Conservation (phyloP, 2,329 filamentous ascomycete species). For the Trichoderma arundinaceum region DNA sequence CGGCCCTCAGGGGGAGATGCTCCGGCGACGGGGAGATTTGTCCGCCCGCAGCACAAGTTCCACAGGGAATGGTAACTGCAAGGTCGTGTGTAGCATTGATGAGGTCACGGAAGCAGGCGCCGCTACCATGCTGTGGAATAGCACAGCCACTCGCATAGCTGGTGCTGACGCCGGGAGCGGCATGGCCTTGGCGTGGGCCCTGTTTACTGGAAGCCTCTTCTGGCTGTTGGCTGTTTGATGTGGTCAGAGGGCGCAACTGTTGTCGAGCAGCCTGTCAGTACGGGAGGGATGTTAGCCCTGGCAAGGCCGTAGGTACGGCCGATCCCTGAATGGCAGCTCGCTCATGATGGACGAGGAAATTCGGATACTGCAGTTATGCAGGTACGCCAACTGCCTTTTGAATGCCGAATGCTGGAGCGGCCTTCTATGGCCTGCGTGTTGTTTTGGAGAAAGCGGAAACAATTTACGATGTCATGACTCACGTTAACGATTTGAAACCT, state of each 20-base stretch:
- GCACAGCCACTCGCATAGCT: slow-evolving; percentile 33
- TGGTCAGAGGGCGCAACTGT: background rate
- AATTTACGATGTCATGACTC: background rate
- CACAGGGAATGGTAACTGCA: slow-evolving; percentile 34
- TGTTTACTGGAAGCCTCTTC: slow-evolving; percentile 3
- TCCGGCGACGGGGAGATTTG: slow-evolving; percentile 39
- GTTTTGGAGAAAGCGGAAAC: background rate
- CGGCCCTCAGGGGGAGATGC: slow-evolving; percentile 43
- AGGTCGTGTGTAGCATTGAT: slow-evolving; percentile 45
- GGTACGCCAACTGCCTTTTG: background rate
- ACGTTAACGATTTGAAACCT: background rate
- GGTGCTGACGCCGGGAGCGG: slow-evolving; percentile 5
- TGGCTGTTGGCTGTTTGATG: slow-evolving; percentile 15
- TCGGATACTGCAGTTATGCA: background rate
- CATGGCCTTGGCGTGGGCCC: slow-evolving; percentile 28
- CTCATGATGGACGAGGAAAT: too few relatives aligned
- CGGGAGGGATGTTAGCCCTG: too few relatives aligned
- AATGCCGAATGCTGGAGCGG: background rate
- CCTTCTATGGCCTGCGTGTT: background rate
- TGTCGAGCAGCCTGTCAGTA: background rate
- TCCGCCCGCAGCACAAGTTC: slow-evolving; percentile 2
- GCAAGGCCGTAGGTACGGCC: background rate
- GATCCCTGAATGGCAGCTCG: too few relatives aligned
- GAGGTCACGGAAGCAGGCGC: slow-evolving; percentile 40
- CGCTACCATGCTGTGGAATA: slow-evolving; percentile 38